Evolutionary conservation across 495 filamentous ascomycete species (phyloP), one percentile per base, ranked within the genome.

Genomic region (Podospora bellae-mahoneyi): DNA sequence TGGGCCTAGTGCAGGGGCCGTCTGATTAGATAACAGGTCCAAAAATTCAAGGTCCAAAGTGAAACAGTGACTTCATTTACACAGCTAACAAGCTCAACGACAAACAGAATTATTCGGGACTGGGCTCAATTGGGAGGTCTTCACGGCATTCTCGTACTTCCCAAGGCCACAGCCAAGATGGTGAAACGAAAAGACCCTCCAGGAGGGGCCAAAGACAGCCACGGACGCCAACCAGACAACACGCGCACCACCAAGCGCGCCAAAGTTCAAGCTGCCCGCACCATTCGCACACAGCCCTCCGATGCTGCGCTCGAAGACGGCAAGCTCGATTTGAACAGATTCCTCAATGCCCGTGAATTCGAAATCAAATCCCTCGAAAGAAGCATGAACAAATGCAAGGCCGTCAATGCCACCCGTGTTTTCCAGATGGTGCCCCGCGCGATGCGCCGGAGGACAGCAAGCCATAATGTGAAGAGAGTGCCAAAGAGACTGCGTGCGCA

Each of bases 381-480:
- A 58, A 91, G 91, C 44, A 94, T 98, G 84, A 79, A 84, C 66
- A 85, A 84, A 60, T 89, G 91, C 32, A 94, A 89, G 73, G 84
- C 84, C 57, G 83, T 83, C 9, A 81, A 89, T 67, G 87, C 86
- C 4, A 88, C 84, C 56, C 84, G 95, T 64, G 93, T 93, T 13
- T 97, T 97, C 73, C 95, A 99, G 78, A 83, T 89, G 66, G 91
- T 99, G 16, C 95, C 95, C 0, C 86, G 92, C 68, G 87, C 89
- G 60, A 79, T 99, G 85, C 82, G 95, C 60, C 83, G 95, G 65
- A 84, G 95, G 69, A 96, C 95, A 0, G 95, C 93, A 23, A 96
- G 92, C 76, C 95, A 99, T 77, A 97, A 98, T 86, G 90, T 91
- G 57, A 96, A 96, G 79, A 85, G 88, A 64, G 89, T 99, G n/a